Percentiles rank a stretch among this genome's conserved stretches.
These are phyloP conservation scores for Colletotrichum euphorbiae DNA, from an alignment of 2,329 filamentous ascomycete species.

Conservation along the genomic window DNA sequence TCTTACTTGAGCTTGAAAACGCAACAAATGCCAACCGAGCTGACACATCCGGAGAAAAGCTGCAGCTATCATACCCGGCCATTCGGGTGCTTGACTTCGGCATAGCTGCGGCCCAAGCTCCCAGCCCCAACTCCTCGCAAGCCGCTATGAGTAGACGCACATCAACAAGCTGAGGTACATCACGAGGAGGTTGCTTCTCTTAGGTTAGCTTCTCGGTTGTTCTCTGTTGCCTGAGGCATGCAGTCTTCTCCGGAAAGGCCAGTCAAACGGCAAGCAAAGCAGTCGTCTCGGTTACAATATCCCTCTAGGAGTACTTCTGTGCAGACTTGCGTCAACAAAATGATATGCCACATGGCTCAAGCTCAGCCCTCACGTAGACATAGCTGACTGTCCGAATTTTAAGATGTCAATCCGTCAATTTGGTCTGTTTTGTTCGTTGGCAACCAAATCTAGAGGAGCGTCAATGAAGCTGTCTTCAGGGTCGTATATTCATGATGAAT, in stretches of 20 bases:
- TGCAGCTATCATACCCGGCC: background rate
- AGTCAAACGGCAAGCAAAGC: background rate
- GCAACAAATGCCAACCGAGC: background rate
- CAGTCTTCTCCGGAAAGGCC: background rate
- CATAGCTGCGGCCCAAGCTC: slow-evolving; percentile 15
- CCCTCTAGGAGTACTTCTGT: too few relatives aligned
- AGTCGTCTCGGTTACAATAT: too few relatives aligned
- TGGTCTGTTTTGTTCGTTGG: too few relatives aligned
- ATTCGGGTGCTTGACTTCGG: slow-evolving; percentile 11
- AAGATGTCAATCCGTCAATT: too few relatives aligned
- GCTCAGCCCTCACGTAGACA: background rate
- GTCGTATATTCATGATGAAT: background rate
- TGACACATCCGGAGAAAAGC: background rate
- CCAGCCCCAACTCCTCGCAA: slow-evolving; percentile 6
- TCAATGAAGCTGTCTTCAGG: too few relatives aligned
- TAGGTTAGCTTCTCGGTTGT: slow-evolving; percentile 3
- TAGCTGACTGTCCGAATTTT: background rate
- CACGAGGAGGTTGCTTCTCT: background rate
- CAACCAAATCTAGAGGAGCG: too few relatives aligned
- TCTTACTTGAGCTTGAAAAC: too few relatives aligned
- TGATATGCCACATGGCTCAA: background rate
- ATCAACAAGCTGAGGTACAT: background rate
- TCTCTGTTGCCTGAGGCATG: slow-evolving; percentile 9
- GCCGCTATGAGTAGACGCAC: background rate
- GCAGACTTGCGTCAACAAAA: too few relatives aligned